Percentiles rank a stretch among this genome's conserved stretches.
phyloP scores from a whole-genome alignment of 768 basidiomycete genomes.

The Suillus alpinus region DNA sequence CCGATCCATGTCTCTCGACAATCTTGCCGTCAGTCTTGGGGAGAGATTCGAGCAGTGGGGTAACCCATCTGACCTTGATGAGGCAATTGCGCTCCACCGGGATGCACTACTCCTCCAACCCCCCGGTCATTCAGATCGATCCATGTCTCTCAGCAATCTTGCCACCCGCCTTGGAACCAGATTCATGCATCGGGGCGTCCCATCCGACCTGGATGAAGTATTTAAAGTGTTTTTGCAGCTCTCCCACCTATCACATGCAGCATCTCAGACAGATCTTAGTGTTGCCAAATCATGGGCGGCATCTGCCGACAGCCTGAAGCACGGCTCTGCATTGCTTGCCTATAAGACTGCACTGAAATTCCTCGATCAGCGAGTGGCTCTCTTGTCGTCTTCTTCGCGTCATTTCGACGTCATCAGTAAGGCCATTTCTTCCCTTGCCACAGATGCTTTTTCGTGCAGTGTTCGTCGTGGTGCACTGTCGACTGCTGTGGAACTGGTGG shows the following conservation, averaged over 20 bases:
- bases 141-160: too few species aligned
- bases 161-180: background rate
- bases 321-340: background rate
- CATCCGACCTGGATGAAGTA: too few species aligned
- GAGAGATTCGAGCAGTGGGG: too few species aligned
- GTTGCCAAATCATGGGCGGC: background rate
- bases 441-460: constrained; percentile 25
- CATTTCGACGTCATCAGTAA: background rate
- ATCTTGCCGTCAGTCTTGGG: too few species aligned
- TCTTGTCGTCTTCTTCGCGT: background rate
- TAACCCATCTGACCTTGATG: too few species aligned
- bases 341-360: constrained; percentile 4
- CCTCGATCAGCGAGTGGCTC: background rate
- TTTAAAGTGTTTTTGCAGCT: background rate
- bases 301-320: background rate
- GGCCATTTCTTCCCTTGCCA: constrained; percentile 10
- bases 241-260: background rate
- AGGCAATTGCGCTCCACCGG: too few species aligned
- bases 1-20: too few species aligned
- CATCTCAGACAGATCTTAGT: background rate
- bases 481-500: constrained; percentile 33
- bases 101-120: too few species aligned
- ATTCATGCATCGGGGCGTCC: too few species aligned
- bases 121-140: too few species aligned
- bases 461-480: constrained; percentile 13